Base-by-base conservation (phyloP, 1,284 basidiomycete species). In the Ganoderma meredithae region DNA sequence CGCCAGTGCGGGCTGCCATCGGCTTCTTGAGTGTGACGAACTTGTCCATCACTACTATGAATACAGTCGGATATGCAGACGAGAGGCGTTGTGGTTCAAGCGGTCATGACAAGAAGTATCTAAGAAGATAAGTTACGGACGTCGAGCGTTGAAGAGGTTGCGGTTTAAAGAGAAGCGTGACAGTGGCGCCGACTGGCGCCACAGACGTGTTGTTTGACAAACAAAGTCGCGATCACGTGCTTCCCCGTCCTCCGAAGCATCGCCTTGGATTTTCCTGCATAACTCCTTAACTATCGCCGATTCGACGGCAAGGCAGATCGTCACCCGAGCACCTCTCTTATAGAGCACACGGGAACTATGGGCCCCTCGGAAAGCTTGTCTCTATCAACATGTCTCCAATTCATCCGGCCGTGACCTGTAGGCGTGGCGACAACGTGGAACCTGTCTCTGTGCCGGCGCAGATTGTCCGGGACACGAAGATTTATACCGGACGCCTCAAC, bases 1-100 rank as follows among this genome's bases (percentile, higher is more conserved):
- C 74, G 27, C 64, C 62, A 43, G 41, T 60, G 49, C 55, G 69
- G n/a, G 63, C 60, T 19, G 67, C 60, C 2, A 73, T 70, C 27
- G 78, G 74, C 62, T 83, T 82, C 67, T 74, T 78, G 69, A 80
- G 76, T 33, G 74, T 79, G 67, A 84, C 76, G 70, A 81, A 83
- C 58, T 76, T 80, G 74, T 85, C 83, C 84, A 85, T 84, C 72
- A 65, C 60, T 25, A 15, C 12, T 55, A 55, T 52, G 52, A 59
- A 41, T 53, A 68, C 65, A 68, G 59, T 41, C 43, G 22, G 27
- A 19, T 27, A 58, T 22, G 52, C 60, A 49, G 62, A 47, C n/a
- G 64, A 63, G 19, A 17, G 25, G 40, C 47, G 17, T 33, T 44
- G 58, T 60, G 33, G 55, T 19, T 43, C 43, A 36, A 41, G 33